These are phyloP conservation scores for Citrus reticulata DNA, from an alignment of 345 rosid species.

Conservation along the genomic window DNA sequence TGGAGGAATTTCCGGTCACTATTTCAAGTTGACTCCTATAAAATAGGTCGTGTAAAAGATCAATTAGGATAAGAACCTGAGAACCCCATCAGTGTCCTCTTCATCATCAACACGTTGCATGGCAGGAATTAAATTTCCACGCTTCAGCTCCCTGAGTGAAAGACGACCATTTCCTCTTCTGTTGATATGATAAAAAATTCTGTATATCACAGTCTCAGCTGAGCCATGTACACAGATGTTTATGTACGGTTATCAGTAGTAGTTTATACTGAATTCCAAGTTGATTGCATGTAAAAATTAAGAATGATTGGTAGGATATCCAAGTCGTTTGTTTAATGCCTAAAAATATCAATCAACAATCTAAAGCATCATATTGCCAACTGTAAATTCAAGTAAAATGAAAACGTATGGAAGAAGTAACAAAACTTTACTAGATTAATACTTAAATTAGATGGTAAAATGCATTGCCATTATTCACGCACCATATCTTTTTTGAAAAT, in stretches of 20 bases:
- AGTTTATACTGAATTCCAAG: neutral
- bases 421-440: too few relatives aligned
- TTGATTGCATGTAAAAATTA: neutral
- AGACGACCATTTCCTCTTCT: conserved; percentile 86
- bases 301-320: neutral
- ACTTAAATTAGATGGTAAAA: neutral
- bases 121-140: conserved; percentile 77
- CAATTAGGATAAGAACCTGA: conserved; percentile 47
- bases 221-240: conserved; percentile 32
- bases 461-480: conserved; percentile 16
- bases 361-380: neutral
- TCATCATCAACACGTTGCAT: conserved; percentile 91
- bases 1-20: neutral
- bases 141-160: conserved; percentile 85
- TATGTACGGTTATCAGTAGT: conserved; percentile 16
- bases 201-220: conserved; percentile 97
- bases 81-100: conserved; percentile 85
- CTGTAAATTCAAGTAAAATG: too few relatives aligned
- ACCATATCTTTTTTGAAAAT: conserved; percentile 95
- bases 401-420: too few relatives aligned
- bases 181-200: conserved; percentile 84
- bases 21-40: neutral
- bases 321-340: neutral
- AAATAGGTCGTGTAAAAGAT: neutral
- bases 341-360: neutral